Evolutionary conservation across 2,329 filamentous ascomycete species (phyloP), one percentile per base, ranked within the genome.

Genomic region (Pestalotiopsis sp.): DNA sequence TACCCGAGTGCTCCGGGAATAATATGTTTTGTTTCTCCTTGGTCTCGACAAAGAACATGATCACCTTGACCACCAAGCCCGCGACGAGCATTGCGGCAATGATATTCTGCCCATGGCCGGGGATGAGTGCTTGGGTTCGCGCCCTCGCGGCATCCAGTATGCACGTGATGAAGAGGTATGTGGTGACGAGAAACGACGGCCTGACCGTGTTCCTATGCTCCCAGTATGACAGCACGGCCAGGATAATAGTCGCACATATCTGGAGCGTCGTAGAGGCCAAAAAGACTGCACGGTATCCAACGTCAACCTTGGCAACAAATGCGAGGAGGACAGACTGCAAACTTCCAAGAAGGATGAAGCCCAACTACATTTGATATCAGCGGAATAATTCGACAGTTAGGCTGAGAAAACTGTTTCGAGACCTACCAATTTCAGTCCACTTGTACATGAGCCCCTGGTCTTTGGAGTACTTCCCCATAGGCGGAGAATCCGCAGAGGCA

Each of bases 81-180:
- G 64, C 49, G 5, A 66, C 41, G 5, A 66, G 27, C 20, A 59
- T 36, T 14, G 25, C 20, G 31, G 65, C 58, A 4, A 67, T 20
- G 65, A 52, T 36, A 17, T 52, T n/a, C 17, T 61, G 58, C 17
- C 41, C 41, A 49, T 59, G 23, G 20, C 57, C 65, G 52, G 13
- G 25, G n/a, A 67, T 67, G 13, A 62, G 65, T 3, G 58, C 31
- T 38, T 67, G 65, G 14, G 65, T 67, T 20, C 58, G 45, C 23
- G 65, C 65, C 49, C 65, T 67, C 9, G 65, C 65, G 9, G 65
- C 65, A 67, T 67, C 65, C 38, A 67, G 5, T 36, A 67, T 55
- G 6, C 25, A 55, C 3, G 65, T 67, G 12, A 63, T 11, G 39
- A 67, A 36, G 4, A 67, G 58, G 23, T 63, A 67, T 11, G 64